Percentiles rank a stretch among this genome's conserved stretches.
phyloP scores from a whole-genome alignment of 2,329 filamentous ascomycete genomes.

The Didymella exigua region DNA sequence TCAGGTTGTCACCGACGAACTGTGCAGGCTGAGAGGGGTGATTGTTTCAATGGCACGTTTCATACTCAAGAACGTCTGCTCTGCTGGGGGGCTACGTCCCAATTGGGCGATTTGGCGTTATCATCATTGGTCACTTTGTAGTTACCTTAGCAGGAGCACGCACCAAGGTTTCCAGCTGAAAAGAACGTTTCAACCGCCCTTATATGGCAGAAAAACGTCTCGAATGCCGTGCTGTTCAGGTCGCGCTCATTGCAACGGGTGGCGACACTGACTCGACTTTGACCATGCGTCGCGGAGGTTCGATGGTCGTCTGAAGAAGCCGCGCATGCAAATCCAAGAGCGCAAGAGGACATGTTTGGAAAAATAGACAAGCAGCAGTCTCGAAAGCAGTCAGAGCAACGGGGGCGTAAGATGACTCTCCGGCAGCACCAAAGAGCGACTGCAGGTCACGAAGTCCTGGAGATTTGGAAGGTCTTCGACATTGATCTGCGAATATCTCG shows the following conservation, averaged over 20 bases:
- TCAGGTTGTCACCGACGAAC: slow-evolving; percentile 6
- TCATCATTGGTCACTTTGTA: slow-evolving; percentile 17
- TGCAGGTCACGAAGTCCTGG: too few species aligned
- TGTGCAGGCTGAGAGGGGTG: slow-evolving; percentile 18
- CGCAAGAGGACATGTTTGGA: background rate
- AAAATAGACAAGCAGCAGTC: background rate
- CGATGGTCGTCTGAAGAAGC: background rate
- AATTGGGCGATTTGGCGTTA: slow-evolving; percentile 2
- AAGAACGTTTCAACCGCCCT: slow-evolving; percentile 14
- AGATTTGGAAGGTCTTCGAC: too few species aligned
- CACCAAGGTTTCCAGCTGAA: slow-evolving; percentile 12
- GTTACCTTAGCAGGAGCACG: slow-evolving; percentile 15
- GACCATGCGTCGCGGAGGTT: background rate
- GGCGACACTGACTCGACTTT: background rate
- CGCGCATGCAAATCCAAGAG: background rate
- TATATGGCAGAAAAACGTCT: background rate
- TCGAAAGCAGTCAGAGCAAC: background rate
- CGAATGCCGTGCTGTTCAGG: slow-evolving; percentile 11
- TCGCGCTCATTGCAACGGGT: slow-evolving; percentile 6
- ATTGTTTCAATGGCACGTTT: slow-evolving; percentile 32
- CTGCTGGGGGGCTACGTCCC: slow-evolving; percentile 13
- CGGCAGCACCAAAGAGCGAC: background rate
- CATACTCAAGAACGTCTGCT: slow-evolving; percentile 13
- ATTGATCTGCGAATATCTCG: background rate
- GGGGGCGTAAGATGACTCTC: background rate